These are phyloP conservation scores for Neostapfia colusana DNA, from an alignment of 176 grass and related monocot species.

Conservation along the genomic window DNA sequence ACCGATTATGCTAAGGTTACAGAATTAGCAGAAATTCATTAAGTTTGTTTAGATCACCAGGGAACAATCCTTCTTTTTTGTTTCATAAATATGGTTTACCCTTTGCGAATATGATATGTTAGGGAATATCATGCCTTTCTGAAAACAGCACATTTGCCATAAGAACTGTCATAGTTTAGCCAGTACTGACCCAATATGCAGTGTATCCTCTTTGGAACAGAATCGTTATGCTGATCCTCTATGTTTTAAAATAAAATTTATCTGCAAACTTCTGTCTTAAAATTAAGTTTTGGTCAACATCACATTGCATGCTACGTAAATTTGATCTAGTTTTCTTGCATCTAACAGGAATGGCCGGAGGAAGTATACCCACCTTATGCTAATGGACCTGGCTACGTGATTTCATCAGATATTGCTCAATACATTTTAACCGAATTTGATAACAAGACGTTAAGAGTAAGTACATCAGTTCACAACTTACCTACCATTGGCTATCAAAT, in stretches of 20 bases:
- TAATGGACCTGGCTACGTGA: slow-evolving; percentile 68
- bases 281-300: neutral
- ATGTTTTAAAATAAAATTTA: neutral
- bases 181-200: neutral
- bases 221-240: neutral
- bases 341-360: slow-evolving; percentile 71
- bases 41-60: neutral
- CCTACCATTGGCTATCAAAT: neutral
- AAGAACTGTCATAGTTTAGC: neutral
- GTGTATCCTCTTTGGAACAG: neutral
- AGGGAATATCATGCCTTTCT: neutral
- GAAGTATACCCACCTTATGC: slow-evolving; percentile 71
- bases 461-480: neutral
- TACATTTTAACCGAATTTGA: slow-evolving; percentile 60
- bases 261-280: neutral
- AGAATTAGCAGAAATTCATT: neutral
- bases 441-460: slow-evolving; percentile 54
- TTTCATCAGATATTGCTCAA: slow-evolving; percentile 65
- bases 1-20: no score
- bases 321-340: slow-evolving; percentile 21
- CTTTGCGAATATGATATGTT: neutral
- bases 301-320: neutral
- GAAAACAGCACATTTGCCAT: neutral
- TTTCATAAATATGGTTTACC: neutral
- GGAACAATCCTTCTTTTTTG: neutral